Conservation (phyloP, 2,329 filamentous ascomycete species). For the Triangularia verruculosa region DNA sequence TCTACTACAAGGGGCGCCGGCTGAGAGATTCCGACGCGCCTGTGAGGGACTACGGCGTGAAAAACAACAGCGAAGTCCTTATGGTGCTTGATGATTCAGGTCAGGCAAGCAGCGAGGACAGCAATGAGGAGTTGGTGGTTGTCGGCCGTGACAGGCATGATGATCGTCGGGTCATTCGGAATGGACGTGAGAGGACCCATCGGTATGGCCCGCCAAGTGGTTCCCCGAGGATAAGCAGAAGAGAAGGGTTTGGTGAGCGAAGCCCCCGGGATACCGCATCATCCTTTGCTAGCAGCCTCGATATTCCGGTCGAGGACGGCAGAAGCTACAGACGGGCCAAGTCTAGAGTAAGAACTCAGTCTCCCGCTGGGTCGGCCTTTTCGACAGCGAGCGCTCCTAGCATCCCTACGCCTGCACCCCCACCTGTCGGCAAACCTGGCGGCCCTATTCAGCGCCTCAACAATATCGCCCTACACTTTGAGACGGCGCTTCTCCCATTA, state of each 20-base stretch:
- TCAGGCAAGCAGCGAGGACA: conserved; percentile 33
- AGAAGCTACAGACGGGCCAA: conserved; percentile 28
- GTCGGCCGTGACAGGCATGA: conserved; percentile 45
- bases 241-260: conserved; percentile 19
- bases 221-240: conserved; percentile 13
- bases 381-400: conserved; percentile 30
- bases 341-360: conserved; percentile 31
- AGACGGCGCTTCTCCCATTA: conserved; percentile 60
- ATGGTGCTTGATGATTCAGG: conserved; percentile 49
- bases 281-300: conserved; percentile 38
- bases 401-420: conserved; percentile 32
- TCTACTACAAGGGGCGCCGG: conserved; percentile 71
- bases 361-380: conserved; percentile 28
- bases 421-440: conserved; percentile 35
- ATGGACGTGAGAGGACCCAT: conserved; percentile 29
- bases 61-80: conserved; percentile 60
- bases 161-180: conserved; percentile 47
- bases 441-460: conserved; percentile 61
- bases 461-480: conserved; percentile 63
- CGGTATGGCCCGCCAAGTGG: neutral
- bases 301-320: conserved; percentile 37
- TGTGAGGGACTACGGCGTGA: conserved; percentile 58
- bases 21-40: conserved; percentile 61
- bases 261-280: conserved; percentile 47
- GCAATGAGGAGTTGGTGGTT: conserved; percentile 38